A percentile compares a stretch with the other conserved stretches of the same genome.
phyloP scores from a whole-genome alignment of 139 green algal species.

The Chlamydomonas incerta region DNA sequence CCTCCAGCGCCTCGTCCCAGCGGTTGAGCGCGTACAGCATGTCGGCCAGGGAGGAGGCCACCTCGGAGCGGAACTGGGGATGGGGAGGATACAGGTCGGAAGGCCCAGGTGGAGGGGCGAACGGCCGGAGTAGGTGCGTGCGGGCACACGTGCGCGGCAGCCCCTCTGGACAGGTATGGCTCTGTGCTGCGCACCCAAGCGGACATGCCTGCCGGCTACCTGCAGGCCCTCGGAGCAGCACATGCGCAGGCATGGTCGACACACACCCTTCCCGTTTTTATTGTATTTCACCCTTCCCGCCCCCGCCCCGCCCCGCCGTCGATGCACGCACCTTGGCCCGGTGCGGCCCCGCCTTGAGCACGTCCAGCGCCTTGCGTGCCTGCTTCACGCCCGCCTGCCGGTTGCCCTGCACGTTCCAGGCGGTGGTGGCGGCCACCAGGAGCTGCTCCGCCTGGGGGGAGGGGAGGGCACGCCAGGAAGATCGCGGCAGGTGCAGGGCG shows the following conservation, averaged over 20 bases:
- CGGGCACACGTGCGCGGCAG: too few relatives aligned
- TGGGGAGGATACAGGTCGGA: neutral
- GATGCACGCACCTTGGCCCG: conserved; percentile 26
- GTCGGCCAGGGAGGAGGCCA: conserved; percentile 28
- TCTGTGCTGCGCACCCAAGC: too few relatives aligned
- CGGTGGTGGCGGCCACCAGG: conserved; percentile 9
- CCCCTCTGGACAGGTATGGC: too few relatives aligned
- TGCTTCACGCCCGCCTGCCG: neutral
- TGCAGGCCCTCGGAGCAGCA: neutral
- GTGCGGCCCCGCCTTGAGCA: neutral
- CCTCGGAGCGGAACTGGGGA: conserved; percentile 16
- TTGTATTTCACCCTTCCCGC: neutral
- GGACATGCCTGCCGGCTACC: too few relatives aligned
- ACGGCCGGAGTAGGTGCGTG: too few relatives aligned
- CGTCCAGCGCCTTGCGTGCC: neutral
- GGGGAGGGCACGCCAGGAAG: too few relatives aligned
- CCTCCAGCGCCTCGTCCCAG: conserved; percentile 20
- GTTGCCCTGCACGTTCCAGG: conserved; percentile 29
- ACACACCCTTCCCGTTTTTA: neutral
- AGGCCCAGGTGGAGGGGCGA: too few relatives aligned
- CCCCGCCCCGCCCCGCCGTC: too few relatives aligned
- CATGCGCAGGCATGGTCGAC: neutral
- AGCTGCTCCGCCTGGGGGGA: conserved; percentile 15
- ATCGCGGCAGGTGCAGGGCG: too few relatives aligned
- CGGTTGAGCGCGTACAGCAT: conserved; percentile 25